Evolutionary conservation across 495 filamentous ascomycete genomes (phyloP).

Genomic region (Pseudomonodictys pantanalensis): DNA sequence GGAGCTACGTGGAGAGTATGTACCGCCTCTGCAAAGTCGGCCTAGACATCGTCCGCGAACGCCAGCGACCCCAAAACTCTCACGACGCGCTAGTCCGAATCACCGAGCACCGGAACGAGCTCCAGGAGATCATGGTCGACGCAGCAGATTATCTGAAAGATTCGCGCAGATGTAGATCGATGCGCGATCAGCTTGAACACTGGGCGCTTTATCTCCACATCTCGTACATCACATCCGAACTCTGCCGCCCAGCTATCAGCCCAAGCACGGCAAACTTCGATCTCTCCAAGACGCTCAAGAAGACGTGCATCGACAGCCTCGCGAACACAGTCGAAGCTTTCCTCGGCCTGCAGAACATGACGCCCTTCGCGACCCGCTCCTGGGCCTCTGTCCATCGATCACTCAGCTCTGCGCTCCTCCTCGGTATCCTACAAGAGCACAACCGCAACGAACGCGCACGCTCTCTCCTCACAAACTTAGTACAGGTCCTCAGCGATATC

Average conservation of each 20-base stretch:
- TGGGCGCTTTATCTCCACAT: conserved; percentile 57
- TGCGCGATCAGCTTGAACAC: conserved; percentile 54
- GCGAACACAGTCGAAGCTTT: conserved; percentile 67
- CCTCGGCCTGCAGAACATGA: conserved; percentile 64
- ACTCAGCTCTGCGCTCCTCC: conserved; percentile 61
- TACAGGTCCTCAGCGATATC: conserved; percentile 37
- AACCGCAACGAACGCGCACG: conserved; percentile 40
- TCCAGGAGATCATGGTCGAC: conserved; percentile 52
- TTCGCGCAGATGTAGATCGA: conserved; percentile 46
- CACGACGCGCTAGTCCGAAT: conserved; percentile 48
- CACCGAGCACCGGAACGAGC: conserved; percentile 50
- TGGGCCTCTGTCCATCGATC: conserved; percentile 67
- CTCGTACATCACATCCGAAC: conserved; percentile 59
- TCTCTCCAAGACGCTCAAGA: conserved; percentile 45
- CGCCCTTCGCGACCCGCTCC: conserved; percentile 60
- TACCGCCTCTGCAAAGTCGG: conserved; percentile 52
- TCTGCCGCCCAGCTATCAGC: conserved; percentile 59
- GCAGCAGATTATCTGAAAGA: conserved; percentile 54
- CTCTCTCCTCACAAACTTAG: conserved; percentile 35
- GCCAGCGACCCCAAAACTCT: conserved; percentile 48
- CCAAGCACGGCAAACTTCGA: conserved; percentile 45
- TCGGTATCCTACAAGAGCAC: conserved; percentile 60
- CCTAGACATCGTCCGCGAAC: conserved; percentile 56
- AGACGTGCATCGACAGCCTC: conserved; percentile 59
- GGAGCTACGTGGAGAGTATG: conserved; percentile 54